Evolutionary conservation across 2,329 filamentous ascomycete genomes (phyloP).

Genomic region (Incumbomyces lentus): DNA sequence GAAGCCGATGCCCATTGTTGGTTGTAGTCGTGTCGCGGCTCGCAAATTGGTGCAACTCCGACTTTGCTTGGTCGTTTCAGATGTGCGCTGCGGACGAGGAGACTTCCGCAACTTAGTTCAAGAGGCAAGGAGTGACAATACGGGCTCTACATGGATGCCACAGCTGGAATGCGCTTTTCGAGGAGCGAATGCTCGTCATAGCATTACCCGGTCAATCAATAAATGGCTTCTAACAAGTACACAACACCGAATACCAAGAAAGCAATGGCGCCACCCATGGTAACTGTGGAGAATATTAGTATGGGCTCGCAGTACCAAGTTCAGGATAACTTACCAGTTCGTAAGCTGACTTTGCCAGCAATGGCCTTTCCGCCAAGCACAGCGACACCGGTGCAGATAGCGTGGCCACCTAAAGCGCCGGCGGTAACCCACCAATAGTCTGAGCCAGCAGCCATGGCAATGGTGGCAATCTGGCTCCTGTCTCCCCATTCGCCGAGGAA

Average conservation of each 20-base stretch:
- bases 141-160: too few species aligned
- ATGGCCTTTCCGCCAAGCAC: slow-evolving; percentile 88
- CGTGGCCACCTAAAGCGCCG: slow-evolving; percentile 77
- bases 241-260: slow-evolving; percentile 89
- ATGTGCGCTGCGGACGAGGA: too few species aligned
- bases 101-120: too few species aligned
- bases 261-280: slow-evolving; percentile 77
- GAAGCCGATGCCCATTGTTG: too few species aligned
- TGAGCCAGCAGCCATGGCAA: slow-evolving; percentile 95
- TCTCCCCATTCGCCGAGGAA: slow-evolving; percentile 98
- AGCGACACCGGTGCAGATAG: slow-evolving; percentile 78
- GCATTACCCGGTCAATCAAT: slow-evolving; percentile 25
- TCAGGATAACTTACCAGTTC: slow-evolving; percentile 64
- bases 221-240: slow-evolving; percentile 74
- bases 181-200: too few species aligned
- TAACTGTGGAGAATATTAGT: slow-evolving; percentile 49
- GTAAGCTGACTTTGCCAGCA: slow-evolving; percentile 85
- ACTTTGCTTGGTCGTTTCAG: too few species aligned
- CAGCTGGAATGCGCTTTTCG: too few species aligned
- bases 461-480: slow-evolving; percentile 92
- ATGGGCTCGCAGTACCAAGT: not conserved
- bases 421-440: slow-evolving; percentile 99
- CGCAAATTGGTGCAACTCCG: too few species aligned
- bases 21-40: too few species aligned
- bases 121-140: too few species aligned